phyloP scores from a whole-genome alignment of 2,329 filamentous ascomycete species.

The Pseudomassariella vexata region DNA sequence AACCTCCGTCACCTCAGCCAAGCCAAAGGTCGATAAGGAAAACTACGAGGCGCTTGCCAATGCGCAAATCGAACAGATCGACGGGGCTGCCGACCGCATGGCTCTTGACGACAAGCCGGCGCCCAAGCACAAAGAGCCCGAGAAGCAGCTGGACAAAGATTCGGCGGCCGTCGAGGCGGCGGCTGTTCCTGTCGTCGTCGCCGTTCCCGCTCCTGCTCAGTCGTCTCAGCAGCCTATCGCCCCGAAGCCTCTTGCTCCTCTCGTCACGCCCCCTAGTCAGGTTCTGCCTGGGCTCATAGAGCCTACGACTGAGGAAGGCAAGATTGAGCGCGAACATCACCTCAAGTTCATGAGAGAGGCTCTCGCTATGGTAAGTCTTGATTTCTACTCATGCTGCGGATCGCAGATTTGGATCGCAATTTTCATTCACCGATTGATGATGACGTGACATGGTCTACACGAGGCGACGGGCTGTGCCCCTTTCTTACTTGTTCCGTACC shows the following conservation, averaged over 20 bases:
- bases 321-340: constrained; percentile 37
- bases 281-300: constrained; percentile 24
- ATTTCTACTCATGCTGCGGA: background rate
- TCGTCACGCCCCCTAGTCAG: constrained; percentile 11
- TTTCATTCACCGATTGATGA: no score
- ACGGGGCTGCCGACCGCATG: constrained; percentile 15
- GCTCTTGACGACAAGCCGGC: constrained; percentile 14
- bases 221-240: constrained; percentile 5
- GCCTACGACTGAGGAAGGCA: constrained; percentile 25
- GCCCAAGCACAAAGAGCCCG: no score
- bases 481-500: no score
- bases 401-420: constrained; percentile 3
- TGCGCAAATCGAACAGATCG: constrained; percentile 11
- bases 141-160: constrained; percentile 12
- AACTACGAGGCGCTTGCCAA: constrained; percentile 3
- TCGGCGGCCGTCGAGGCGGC: constrained; percentile 14
- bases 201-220: constrained; percentile 13
- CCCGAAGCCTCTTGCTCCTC: constrained; percentile 10
- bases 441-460: no score
- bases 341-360: constrained; percentile 75
- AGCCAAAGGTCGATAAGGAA: constrained; percentile 9
- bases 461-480: no score
- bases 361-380: constrained; percentile 66
- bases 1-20: constrained; percentile 9
- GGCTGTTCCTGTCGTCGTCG: constrained; percentile 17